Percentiles rank a stretch among this genome's conserved stretches.
Evolutionary conservation across 2,329 filamentous ascomycete species (phyloP).

Genomic region (Neonectria sp.): DNA sequence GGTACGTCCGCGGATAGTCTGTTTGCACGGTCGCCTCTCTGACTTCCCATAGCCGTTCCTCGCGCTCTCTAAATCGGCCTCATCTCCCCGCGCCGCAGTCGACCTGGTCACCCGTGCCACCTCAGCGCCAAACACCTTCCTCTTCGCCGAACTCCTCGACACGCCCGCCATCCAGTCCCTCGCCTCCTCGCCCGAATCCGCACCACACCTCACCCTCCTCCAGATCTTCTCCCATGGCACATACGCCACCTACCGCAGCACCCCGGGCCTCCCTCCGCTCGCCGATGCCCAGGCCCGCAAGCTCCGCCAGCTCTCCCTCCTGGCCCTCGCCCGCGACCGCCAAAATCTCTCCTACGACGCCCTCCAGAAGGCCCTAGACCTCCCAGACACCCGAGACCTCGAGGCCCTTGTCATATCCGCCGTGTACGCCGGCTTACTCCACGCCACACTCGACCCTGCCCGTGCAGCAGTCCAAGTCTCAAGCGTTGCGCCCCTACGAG

Average conservation of each 20-base stretch:
- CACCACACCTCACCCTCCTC: constrained; percentile 77
- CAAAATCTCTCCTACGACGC: constrained; percentile 80
- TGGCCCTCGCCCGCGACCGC: constrained; percentile 81
- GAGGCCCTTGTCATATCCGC: constrained; percentile 90
- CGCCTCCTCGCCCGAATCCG: constrained; percentile 71
- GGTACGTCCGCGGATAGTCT: constrained; percentile 56
- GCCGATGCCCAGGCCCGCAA: constrained; percentile 83
- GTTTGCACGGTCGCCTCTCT: neutral
- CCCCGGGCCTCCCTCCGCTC: constrained; percentile 76
- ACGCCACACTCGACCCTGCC: constrained; percentile 86
- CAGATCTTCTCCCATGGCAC: constrained; percentile 95
- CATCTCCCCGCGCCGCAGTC: constrained; percentile 85
- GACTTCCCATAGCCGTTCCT: constrained; percentile 81
- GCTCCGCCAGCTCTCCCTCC: constrained; percentile 90
- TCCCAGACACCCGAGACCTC: constrained; percentile 78
- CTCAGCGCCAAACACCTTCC: constrained; percentile 88
- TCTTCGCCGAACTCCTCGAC: constrained; percentile 94
- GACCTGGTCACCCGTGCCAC: constrained; percentile 92
- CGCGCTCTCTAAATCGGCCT: constrained; percentile 88
- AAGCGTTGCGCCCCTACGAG: constrained; percentile 87
- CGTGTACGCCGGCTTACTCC: constrained; percentile 88
- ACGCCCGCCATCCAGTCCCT: constrained; percentile 85
- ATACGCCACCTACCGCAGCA: constrained; percentile 77
- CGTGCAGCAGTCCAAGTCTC: constrained; percentile 82
- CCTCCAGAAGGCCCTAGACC: constrained; percentile 77